phyloP scores from a whole-genome alignment of 164 flowering plant genomes.

The Echeveria elegans region DNA sequence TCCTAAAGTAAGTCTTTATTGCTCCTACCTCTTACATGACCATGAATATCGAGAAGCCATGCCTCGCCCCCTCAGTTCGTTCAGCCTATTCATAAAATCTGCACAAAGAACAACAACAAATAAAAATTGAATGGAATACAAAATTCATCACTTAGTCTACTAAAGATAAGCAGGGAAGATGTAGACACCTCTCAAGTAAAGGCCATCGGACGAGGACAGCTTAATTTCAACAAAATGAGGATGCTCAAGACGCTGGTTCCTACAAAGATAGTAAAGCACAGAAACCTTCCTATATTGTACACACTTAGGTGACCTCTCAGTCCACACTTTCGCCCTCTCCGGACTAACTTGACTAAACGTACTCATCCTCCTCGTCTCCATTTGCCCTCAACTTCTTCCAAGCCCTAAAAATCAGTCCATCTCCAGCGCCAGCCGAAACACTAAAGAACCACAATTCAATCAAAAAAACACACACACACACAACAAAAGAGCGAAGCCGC shows the following conservation, averaged over 20 bases:
- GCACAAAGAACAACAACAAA: conserved; percentile 13
- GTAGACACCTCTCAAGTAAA: conserved; percentile 72
- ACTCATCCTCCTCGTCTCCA: conserved; percentile 71
- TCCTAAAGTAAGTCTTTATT: not conserved
- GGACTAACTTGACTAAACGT: conserved; percentile 70
- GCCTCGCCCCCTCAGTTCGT: conserved; percentile 78
- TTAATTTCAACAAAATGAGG: conserved; percentile 95
- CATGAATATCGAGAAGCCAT: conserved; percentile 88
- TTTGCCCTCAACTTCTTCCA: conserved; percentile 12
- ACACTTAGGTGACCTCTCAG: conserved; percentile 67
- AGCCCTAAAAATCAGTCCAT: not conserved
- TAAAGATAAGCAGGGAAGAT: not conserved
- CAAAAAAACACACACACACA: not conserved
- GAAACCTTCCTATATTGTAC: conserved; percentile 54
- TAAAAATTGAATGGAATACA: not conserved
- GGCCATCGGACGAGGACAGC: conserved; percentile 65
- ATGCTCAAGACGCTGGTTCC: conserved; percentile 89
- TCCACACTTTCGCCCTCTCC: conserved; percentile 74
- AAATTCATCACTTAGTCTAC: not conserved
- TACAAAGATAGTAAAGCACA: conserved; percentile 77
- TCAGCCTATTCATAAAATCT: conserved; percentile 83
- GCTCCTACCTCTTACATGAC: conserved; percentile 85
- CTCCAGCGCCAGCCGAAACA: too few species aligned
- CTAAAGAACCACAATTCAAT: not conserved
- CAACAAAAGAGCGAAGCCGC: too few species aligned